Evolutionary conservation across 2,329 filamentous ascomycete species (phyloP).

Genomic region (Aspergillus fructus): DNA sequence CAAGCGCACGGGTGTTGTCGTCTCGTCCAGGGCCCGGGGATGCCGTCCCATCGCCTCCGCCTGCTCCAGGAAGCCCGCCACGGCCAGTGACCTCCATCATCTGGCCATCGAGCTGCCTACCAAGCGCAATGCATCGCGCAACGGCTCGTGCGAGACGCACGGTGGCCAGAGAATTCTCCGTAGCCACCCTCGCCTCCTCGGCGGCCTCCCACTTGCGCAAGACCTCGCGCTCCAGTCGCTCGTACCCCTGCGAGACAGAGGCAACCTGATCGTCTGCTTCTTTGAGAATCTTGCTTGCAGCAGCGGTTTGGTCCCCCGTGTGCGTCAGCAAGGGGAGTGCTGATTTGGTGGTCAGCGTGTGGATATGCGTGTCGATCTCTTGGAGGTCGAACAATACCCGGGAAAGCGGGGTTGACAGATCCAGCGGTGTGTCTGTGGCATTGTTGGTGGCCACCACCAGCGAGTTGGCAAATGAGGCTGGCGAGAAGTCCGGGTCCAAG

Average conservation of each 20-base stretch:
- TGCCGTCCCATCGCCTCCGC: slow-evolving; percentile 34
- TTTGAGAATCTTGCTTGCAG: slow-evolving; percentile 69
- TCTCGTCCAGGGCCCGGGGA: slow-evolving; percentile 49
- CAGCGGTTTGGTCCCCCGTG: slow-evolving; percentile 70
- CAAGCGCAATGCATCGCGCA: slow-evolving; percentile 74
- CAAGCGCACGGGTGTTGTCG: slow-evolving; percentile 75
- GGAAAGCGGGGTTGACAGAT: slow-evolving; percentile 90
- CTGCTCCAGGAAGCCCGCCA: slow-evolving; percentile 26
- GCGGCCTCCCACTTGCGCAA: slow-evolving; percentile 81
- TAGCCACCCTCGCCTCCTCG: slow-evolving; percentile 75
- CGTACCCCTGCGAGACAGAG: slow-evolving; percentile 79
- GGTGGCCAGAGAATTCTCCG: slow-evolving; percentile 76
- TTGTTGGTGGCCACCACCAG: slow-evolving; percentile 91
- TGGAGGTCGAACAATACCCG: slow-evolving; percentile 94
- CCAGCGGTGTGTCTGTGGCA: slow-evolving; percentile 80
- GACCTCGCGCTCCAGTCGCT: slow-evolving; percentile 81
- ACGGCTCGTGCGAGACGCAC: slow-evolving; percentile 74
- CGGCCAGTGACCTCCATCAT: slow-evolving; percentile 65
- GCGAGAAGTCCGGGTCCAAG: slow-evolving; percentile 76
- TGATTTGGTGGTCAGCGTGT: slow-evolving; percentile 79
- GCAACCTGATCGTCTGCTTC: slow-evolving; percentile 79
- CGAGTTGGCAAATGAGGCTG: slow-evolving; percentile 79
- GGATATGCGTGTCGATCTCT: slow-evolving; percentile 94
- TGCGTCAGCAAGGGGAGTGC: slow-evolving; percentile 78
- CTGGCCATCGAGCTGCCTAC: slow-evolving; percentile 83